These are phyloP conservation scores for Sporothrix euskadiensis DNA, from an alignment of 2,329 filamentous ascomycete genomes.

Conservation along the genomic window DNA sequence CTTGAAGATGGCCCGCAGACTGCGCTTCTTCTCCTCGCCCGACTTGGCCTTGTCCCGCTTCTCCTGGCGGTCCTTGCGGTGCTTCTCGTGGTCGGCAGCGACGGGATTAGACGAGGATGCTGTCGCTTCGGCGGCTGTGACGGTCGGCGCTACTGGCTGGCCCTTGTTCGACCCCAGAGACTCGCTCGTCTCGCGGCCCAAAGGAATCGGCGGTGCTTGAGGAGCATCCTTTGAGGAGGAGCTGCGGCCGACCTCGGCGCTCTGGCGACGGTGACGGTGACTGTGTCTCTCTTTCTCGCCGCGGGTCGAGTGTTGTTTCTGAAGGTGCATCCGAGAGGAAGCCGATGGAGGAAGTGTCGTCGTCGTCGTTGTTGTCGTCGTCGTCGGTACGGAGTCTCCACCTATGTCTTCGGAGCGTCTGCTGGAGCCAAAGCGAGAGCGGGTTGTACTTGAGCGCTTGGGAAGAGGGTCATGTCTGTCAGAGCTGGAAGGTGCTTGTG, in stretches of 20 bases:
- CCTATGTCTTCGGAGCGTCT: conserved; percentile 32
- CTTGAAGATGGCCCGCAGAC: conserved; percentile 32
- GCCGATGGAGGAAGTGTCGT: background rate
- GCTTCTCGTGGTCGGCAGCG: conserved; percentile 27
- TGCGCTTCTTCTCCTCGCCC: conserved; percentile 29
- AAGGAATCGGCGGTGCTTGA: background rate
- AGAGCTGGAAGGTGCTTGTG: conserved; percentile 24
- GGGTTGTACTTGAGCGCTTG: conserved; percentile 33
- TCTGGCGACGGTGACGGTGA: conserved; percentile 24
- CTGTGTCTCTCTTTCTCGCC: background rate
- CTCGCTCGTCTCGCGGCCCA: conserved; percentile 27
- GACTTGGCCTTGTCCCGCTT: conserved; percentile 31
- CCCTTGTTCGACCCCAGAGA: conserved; percentile 24
- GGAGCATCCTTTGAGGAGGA: background rate
- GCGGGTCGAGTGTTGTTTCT: conserved; percentile 22
- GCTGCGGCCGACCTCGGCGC: conserved; percentile 9
- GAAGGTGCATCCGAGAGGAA: conserved; percentile 24
- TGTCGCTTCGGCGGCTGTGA: conserved; percentile 21
- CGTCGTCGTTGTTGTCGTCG: conserved; percentile 13
- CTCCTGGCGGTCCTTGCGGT: conserved; percentile 33
- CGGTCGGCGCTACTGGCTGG: conserved; percentile 14
- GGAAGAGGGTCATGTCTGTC: conserved; percentile 30
- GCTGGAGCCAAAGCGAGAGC: conserved; percentile 32
- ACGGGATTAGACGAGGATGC: conserved; percentile 19
- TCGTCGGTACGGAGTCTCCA: background rate